Conservation (phyloP, 2,329 filamentous ascomycete genomes). For the Escovopsis sp. region DNA sequence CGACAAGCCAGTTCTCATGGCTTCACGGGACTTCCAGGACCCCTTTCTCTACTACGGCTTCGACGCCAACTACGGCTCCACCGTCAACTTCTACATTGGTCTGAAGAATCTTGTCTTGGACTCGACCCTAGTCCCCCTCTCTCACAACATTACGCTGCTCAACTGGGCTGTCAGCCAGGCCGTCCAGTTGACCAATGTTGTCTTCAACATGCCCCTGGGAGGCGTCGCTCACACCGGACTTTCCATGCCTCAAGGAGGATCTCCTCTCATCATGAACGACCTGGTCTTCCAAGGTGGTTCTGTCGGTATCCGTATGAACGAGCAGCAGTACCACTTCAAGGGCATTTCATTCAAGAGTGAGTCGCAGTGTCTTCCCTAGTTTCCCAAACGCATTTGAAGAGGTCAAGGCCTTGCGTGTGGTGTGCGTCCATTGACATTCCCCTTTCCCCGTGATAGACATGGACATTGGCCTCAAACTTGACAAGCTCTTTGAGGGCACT, state of each 20-base stretch:
- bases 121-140: constrained; percentile 10
- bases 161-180: constrained; percentile 19
- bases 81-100: constrained; percentile 21
- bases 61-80: constrained; percentile 12
- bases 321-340: constrained; percentile 22
- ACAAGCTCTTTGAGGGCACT: constrained; percentile 14
- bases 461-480: constrained; percentile 15
- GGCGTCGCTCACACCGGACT: constrained; percentile 21
- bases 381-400: neutral
- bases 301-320: constrained; percentile 16
- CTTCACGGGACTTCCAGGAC: constrained; percentile 5
- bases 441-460: constrained; percentile 1
- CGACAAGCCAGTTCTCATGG: constrained; percentile 15
- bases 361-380: neutral
- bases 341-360: constrained; percentile 16
- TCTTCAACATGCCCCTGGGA: constrained; percentile 19
- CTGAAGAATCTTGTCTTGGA: constrained; percentile 18
- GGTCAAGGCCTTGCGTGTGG: too few relatives aligned
- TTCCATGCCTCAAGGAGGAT: constrained; percentile 20
- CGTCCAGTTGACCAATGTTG: constrained; percentile 15
- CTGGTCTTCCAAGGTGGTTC: constrained; percentile 18
- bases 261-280: constrained; percentile 18
- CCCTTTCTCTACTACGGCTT: constrained; percentile 7
- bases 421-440: too few relatives aligned
- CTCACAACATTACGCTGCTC: constrained; percentile 11